Conservation (phyloP, 768 basidiomycete genomes). For the Pulveroboletus sp. region DNA sequence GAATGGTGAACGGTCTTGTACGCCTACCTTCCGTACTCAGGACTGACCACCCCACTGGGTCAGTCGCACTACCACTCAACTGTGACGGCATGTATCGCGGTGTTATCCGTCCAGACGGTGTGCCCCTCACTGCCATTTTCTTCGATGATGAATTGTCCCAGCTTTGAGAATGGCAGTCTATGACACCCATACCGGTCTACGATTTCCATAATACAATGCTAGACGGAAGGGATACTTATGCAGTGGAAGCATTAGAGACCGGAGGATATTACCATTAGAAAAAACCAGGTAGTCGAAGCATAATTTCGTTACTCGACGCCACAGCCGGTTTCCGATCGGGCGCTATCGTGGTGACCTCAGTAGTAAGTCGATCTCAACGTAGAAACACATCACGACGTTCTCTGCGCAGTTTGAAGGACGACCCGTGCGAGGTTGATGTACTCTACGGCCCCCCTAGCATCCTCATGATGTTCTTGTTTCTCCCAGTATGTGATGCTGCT, state of each 20-base stretch:
- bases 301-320: neutral
- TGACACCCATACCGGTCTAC: neutral
- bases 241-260: neutral
- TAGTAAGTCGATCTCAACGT: neutral
- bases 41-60: neutral
- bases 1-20: constrained; percentile 46
- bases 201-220: neutral
- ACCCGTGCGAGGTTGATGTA: constrained; percentile 64
- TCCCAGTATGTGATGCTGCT: constrained; percentile 77
- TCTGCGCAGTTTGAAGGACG: constrained; percentile 49
- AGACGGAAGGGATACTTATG: neutral
- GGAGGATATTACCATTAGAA: neutral
- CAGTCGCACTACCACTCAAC: constrained; percentile 72
- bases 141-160: constrained; percentile 50
- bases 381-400: constrained; percentile 6
- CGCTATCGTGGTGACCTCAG: neutral
- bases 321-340: neutral
- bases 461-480: constrained; percentile 58
- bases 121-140: constrained; percentile 74
- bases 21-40: neutral
- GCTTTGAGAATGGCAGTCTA: constrained; percentile 3
- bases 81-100: constrained; percentile 83
- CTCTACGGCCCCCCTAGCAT: constrained; percentile 44
- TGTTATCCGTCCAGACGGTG: constrained; percentile 61
- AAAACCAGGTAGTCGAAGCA: neutral